Percentiles rank a stretch among this genome's conserved stretches.
These are phyloP conservation scores for Funneliformis mosseae DNA, from an alignment of 192 early-diverging fungal species.

Conservation along the genomic window DNA sequence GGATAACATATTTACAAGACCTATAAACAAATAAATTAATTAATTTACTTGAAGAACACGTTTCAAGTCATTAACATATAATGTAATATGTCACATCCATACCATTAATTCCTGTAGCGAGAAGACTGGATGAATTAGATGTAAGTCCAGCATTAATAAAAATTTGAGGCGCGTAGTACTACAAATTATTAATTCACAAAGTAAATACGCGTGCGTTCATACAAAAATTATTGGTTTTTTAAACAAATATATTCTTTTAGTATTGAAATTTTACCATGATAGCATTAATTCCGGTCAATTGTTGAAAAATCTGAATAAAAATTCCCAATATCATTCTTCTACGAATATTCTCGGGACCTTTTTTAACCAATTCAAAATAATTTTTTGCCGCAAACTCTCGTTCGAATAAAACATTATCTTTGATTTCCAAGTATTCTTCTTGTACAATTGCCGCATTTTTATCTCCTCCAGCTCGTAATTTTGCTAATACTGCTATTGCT, in stretches of 20 bases:
- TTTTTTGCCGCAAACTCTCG: conserved; percentile 62
- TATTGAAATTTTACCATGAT: conserved; percentile 81
- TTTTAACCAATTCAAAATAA: conserved; percentile 60
- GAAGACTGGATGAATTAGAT: conserved; percentile 34
- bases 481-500: conserved; percentile 63
- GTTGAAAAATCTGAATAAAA: conserved; percentile 75
- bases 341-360: conserved; percentile 48
- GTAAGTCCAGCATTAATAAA: conserved; percentile 45
- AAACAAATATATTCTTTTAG: too few relatives aligned
- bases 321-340: conserved; percentile 71
- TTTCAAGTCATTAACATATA: conserved; percentile 46
- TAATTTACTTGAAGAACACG: background rate
- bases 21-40: background rate
- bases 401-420: conserved; percentile 68
- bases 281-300: conserved; percentile 87
- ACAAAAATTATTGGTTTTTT: too few relatives aligned
- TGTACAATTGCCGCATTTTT: conserved; percentile 52
- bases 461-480: conserved; percentile 69
- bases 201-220: background rate
- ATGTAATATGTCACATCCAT: conserved; percentile 39
- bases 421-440: conserved; percentile 71
- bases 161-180: conserved; percentile 48
- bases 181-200: conserved; percentile 22
- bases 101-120: conserved; percentile 47
- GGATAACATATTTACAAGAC: conserved; percentile 75